These are phyloP conservation scores for Phytophthora pluvialis DNA, from an alignment of 352 stramenopile genomes.

Conservation along the genomic window DNA sequence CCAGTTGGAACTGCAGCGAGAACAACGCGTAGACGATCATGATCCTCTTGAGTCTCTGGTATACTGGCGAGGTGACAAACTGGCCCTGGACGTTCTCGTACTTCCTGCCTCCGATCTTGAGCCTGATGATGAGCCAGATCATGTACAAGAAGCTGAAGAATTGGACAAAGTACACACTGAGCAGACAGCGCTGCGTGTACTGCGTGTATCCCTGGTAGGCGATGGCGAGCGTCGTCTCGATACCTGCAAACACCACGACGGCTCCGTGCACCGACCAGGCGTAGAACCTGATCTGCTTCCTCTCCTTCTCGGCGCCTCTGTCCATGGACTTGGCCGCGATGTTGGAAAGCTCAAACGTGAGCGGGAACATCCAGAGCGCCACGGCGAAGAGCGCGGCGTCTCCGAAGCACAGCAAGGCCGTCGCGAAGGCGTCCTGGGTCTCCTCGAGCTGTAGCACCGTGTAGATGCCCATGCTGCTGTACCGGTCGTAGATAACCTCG, in stretches of 20 bases:
- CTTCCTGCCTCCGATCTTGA: slow-evolving; percentile 61
- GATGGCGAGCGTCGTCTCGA: slow-evolving; percentile 44
- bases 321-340: slow-evolving; percentile 62
- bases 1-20: slow-evolving; percentile 66
- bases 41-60: slow-evolving; percentile 71
- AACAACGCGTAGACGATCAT: slow-evolving; percentile 74
- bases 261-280: slow-evolving; percentile 35
- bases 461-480: slow-evolving; percentile 52
- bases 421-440: slow-evolving; percentile 38
- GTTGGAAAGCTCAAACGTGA: slow-evolving; percentile 55
- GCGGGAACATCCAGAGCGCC: slow-evolving; percentile 56
- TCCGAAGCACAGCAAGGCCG: slow-evolving; percentile 42
- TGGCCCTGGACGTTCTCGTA: slow-evolving; percentile 72
- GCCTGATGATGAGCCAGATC: slow-evolving; percentile 43
- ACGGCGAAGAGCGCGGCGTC: slow-evolving; percentile 50
- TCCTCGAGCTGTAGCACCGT: slow-evolving; percentile 47
- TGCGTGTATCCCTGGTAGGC: slow-evolving; percentile 52
- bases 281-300: slow-evolving; percentile 43
- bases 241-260: slow-evolving; percentile 35
- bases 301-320: slow-evolving; percentile 49
- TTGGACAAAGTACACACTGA: slow-evolving; percentile 56
- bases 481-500: slow-evolving; percentile 39
- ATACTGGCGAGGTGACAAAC: slow-evolving; percentile 72
- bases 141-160: slow-evolving; percentile 63
- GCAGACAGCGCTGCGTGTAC: slow-evolving; percentile 48